A percentile compares a stretch with the other conserved stretches of the same genome.
Conservation (phyloP, 2,329 filamentous ascomycete genomes). For the Didymella lethalis region DNA sequence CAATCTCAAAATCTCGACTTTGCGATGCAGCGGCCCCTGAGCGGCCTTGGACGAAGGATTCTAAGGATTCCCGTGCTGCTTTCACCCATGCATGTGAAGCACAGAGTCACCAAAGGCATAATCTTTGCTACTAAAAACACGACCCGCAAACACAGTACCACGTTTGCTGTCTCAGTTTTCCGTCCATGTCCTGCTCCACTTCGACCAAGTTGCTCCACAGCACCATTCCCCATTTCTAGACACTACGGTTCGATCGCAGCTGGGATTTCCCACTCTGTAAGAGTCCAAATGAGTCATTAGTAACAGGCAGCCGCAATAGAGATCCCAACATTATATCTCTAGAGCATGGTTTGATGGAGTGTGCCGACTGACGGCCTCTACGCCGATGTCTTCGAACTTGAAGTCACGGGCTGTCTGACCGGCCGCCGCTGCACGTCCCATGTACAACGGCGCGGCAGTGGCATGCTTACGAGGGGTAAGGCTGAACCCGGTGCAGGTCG, state of each 20-base stretch:
- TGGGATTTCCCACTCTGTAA: constrained; percentile 1
- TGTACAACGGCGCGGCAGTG: constrained; percentile 11
- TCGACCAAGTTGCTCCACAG: constrained; percentile 1
- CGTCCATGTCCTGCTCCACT: constrained; percentile 9
- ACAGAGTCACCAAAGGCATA: not conserved
- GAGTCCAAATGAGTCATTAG: constrained; percentile 1
- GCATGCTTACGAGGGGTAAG: constrained; percentile 15
- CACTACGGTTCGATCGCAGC: constrained; percentile 2
- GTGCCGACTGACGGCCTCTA: not conserved
- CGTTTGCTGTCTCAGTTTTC: constrained; percentile 10
- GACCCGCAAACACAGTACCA: constrained; percentile 17
- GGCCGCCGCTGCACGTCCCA: constrained; percentile 11
- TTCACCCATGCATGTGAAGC: constrained; percentile 14
- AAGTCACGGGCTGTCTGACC: constrained; percentile 5
- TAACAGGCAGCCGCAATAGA: constrained; percentile 6
- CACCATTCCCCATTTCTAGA: constrained; percentile 3
- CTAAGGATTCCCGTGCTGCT: constrained; percentile 1
- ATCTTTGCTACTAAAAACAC: constrained; percentile 6
- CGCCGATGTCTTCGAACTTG: not conserved
- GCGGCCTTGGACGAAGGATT: not conserved
- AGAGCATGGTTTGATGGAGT: not conserved
- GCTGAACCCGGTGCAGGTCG: constrained; percentile 7
- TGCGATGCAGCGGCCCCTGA: constrained; percentile 12
- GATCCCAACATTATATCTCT: constrained; percentile 1
- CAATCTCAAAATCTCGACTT: constrained; percentile 7